Base-by-base conservation (phyloP, 106 monocot species). In the Dioscorea alata region DNA sequence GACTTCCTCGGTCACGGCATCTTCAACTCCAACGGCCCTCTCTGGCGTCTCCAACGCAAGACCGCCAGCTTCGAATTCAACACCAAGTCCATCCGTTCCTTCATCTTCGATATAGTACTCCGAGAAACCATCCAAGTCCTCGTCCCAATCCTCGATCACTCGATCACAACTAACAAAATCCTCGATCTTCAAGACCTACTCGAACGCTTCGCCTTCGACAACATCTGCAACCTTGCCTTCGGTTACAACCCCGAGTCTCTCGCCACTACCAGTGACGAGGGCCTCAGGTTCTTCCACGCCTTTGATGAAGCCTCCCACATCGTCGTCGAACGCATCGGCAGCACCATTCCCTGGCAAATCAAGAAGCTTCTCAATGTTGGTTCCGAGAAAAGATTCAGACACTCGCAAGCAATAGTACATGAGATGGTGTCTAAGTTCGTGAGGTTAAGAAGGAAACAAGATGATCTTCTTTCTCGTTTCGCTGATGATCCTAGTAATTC, bases 201-300 rank as follows among this genome's bases (percentile, higher is more conserved):
- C 57, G 75, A 72, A 17, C 50, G 75, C 0, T 75, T 81, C 24
- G 75, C 81, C 2, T 81, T 81, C 63, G 81, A 75, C 48, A 75
- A 71, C 67, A 53, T 75, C 23, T 81, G 81, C 75, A 71, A 17
- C 33, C 18, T 81, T 1, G 52, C 60, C 16, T 67, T 81, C 56
- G 61, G 10, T 19, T 15, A 13, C 13, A 75, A 81, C 67, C 75
- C 75, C 14, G 16, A 19, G 4, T 66, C 65, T 62, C 61, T 78
- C 4, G 23, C 3, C 34, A 23, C 57, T 6, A 28, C 25, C 12
- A 42, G 33, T 53, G 62, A 50, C 0, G 50, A 71, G 12, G 53
- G 77, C 17, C 34, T 48, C 63, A 16, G n/a, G 50, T 77, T 77
- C 50, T 64, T 32, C 31, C 70, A 49, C 21, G 77, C 71, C 2